Base-by-base conservation (phyloP, 345 rosid genomes). In the Euclidium syriacum region DNA sequence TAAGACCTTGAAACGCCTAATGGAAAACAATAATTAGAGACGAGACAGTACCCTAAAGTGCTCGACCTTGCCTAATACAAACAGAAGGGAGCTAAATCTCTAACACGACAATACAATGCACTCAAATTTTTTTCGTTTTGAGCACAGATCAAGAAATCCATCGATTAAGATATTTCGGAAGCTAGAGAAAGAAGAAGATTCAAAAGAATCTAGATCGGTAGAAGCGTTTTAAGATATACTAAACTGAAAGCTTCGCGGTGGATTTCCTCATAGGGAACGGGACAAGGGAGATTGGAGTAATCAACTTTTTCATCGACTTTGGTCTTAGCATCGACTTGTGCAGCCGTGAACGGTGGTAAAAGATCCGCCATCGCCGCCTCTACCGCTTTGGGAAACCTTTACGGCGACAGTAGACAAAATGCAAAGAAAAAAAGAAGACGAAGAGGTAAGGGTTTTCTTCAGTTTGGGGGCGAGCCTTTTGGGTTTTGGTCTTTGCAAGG, bases 221-320 rank as follows among this genome's bases (percentile, higher is more conserved):
- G 27, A 22, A 57, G 26, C 10, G 47, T 16, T 8, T n/a, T 10
- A 14, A 18, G 55, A 40, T 20, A 30, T 30, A 80, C 89, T 68
- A 42, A 74, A 91, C 96, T 88, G 62, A 83, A 75, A 64, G 95
- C 91, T 81, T 91, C 96, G 2, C 98, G 95, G 73, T 88, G 95
- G 75, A 88, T 71, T 73, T 91, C 98, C 46, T 91, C 98, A 30
- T 81, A 91, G 27, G 98, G 90, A 73, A 88, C 74, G 52, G 98
- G 98, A 67, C 95, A 88, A 43, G 95, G 95, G 38, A 91, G 88
- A 57, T 85, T 79, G 53, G 74, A 52, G 83, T 83, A 91, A 63
- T 91, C 90, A 5, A 77, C 82, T 70, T 79, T 86, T 73, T 80
- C 87, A 19, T 61, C 80, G 38, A 19, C 71, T 66, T 77, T 73